Conservation (phyloP, 306 rosid species). For the Morella rubra region DNA sequence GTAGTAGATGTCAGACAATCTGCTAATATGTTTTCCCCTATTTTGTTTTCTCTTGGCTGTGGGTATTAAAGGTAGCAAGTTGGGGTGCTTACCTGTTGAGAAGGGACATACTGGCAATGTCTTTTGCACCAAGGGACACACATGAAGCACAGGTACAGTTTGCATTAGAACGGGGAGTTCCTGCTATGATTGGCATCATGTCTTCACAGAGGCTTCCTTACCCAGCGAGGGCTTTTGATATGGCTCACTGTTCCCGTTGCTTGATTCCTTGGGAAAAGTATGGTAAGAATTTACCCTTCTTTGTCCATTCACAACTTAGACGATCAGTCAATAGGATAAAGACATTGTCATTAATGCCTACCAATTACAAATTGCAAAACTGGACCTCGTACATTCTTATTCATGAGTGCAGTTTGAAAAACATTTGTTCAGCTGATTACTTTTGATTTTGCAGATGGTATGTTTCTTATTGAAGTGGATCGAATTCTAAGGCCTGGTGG, state of each 20-base stretch:
- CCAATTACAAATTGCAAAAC: neutral
- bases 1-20: neutral
- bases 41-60: neutral
- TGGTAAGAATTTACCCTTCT: constrained; percentile 38
- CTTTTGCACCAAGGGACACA: constrained; percentile 97
- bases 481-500: constrained; percentile 92
- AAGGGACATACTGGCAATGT: constrained; percentile 82
- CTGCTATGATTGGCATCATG: constrained; percentile 96
- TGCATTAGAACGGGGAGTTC: constrained; percentile 96
- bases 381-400: too few species aligned
- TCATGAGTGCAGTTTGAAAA: neutral
- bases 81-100: constrained; percentile 94
- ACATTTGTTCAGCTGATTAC: neutral
- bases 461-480: constrained; percentile 85
- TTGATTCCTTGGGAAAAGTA: constrained; percentile 70
- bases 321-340: too few species aligned
- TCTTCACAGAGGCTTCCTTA: constrained; percentile 87
- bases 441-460: constrained; percentile 55
- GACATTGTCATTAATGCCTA: neutral
- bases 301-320: too few species aligned
- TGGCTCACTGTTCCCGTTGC: constrained; percentile 99
- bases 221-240: constrained; percentile 93
- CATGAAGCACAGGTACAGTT: constrained; percentile 97
- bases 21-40: constrained; percentile 17
- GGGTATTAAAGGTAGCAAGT: constrained; percentile 80